Evolutionary conservation across 306 rosid species (phyloP), one percentile per base, ranked within the genome.

Genomic region (Carpinus viminea): DNA sequence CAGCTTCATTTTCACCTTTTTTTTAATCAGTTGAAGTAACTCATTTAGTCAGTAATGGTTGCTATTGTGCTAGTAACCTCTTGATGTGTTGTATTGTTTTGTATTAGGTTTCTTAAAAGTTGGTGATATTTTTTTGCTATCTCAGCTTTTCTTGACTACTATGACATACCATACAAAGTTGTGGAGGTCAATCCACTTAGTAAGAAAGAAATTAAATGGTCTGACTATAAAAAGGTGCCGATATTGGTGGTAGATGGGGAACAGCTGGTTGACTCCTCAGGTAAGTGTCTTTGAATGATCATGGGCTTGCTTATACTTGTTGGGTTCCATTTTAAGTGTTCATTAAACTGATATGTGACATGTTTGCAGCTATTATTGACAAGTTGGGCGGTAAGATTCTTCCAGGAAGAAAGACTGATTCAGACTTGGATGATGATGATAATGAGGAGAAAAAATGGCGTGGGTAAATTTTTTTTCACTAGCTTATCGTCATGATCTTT

Each of bases 151-250:
- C 78, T 96, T 87, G 99, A 96, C 88, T 96, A 96, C 87, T 80
- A 90, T 51, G 93, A 91, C 78, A 83, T 96, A 85, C 98, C 96
- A 1, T 96, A 96, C 90, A 84, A 89, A 77, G 87, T 96, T 74
- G 97, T 96, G 74, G 99, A 96, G 87, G 98, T 96, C 72, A 96
- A 96, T 77, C 99, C 99, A 2, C 76, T 96, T 52, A 93, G 97
- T 73, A 96, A 96, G 88, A 96, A 96, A 72, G 99, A 96, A 88
- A 96, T 96, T 76, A 91, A 96, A 80, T 96, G 95, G 92, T 93
- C 97, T 18, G 98, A 93, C 34, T 96, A 96, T 79, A 79, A 90
- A 93, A 96, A 96, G 89, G 98, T 96, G 86, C 99, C 99, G 4
- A 93, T 96, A 79, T 51, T 96, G 87, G 72, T 89, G 91, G 93